A percentile compares a stretch with the other conserved stretches of the same genome.
These are phyloP conservation scores for Hanseniaspora thailandica DNA, from an alignment of 805 yeast species.

Conservation along the genomic window DNA sequence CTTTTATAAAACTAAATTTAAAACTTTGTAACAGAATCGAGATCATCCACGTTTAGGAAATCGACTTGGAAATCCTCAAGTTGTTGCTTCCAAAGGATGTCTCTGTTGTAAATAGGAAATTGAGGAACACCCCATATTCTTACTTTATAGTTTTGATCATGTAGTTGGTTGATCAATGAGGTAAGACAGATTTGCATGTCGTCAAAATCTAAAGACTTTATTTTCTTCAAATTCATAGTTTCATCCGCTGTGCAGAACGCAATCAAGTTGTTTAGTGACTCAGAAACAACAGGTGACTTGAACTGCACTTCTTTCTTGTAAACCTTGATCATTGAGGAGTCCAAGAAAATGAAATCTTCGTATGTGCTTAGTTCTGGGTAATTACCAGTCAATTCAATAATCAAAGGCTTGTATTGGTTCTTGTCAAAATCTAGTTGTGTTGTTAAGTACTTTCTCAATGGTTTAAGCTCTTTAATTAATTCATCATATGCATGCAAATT, in stretches of 20 bases:
- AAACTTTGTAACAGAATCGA: conserved; percentile 20
- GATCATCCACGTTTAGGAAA: conserved; percentile 51
- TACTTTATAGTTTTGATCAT: conserved; percentile 39
- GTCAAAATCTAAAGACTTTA: conserved; percentile 11
- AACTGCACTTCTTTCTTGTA: background rate
- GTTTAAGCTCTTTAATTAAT: conserved; percentile 33
- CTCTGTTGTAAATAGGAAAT: conserved; percentile 45
- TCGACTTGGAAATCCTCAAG: conserved; percentile 38
- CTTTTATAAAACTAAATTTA: background rate
- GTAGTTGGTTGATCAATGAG: conserved; percentile 34
- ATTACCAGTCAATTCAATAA: conserved; percentile 56
- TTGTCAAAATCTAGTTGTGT: conserved; percentile 4
- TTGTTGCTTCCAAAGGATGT: conserved; percentile 40
- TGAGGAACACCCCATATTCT: conserved; percentile 62
- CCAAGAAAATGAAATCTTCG: conserved; percentile 8
- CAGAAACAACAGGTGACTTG: conserved; percentile 31
- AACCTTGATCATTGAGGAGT: conserved; percentile 21
- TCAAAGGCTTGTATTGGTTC: conserved; percentile 35
- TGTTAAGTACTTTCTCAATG: conserved; percentile 40
- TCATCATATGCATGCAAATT: conserved; percentile 33
- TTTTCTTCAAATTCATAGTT: conserved; percentile 6
- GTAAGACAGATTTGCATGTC: conserved; percentile 19
- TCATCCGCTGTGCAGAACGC: conserved; percentile 17
- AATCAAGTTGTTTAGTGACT: conserved; percentile 29
- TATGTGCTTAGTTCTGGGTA: conserved; percentile 31